phyloP scores from a whole-genome alignment of 352 stramenopile genomes.

The Lagenidium sp. region DNA sequence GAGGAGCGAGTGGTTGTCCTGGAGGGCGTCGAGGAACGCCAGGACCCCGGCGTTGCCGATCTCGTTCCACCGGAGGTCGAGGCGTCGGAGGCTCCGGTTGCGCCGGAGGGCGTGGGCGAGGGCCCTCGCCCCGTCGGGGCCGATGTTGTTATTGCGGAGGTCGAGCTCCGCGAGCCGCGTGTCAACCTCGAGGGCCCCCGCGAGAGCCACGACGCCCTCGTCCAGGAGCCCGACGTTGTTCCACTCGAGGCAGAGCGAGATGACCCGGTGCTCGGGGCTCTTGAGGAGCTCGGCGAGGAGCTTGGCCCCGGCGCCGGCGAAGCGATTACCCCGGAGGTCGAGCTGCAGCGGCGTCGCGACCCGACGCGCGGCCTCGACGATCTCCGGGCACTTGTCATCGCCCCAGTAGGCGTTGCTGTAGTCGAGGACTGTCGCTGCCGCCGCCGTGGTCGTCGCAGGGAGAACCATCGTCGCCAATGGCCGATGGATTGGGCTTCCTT shows the following conservation, averaged over 20 bases:
- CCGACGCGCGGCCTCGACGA: constrained; percentile 35
- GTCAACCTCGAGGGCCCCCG: constrained; percentile 51
- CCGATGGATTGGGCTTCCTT: too few relatives aligned
- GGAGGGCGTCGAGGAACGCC: constrained; percentile 61
- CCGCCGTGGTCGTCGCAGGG: too few relatives aligned
- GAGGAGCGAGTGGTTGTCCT: constrained; percentile 56
- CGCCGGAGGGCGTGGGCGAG: constrained; percentile 41
- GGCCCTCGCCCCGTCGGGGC: constrained; percentile 50
- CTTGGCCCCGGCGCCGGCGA: constrained; percentile 46
- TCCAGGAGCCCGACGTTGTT: constrained; percentile 79
- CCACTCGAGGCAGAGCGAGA: constrained; percentile 69
- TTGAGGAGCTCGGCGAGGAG: constrained; percentile 42
- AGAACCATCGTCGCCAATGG: too few relatives aligned
- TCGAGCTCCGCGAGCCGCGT: constrained; percentile 54
- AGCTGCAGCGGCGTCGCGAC: constrained; percentile 30
- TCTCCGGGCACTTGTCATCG: constrained; percentile 53
- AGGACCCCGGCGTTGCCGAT: constrained; percentile 62
- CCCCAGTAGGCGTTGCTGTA: constrained; percentile 68
- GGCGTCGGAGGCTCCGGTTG: constrained; percentile 56
- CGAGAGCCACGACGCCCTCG: constrained; percentile 56
- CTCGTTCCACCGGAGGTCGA: constrained; percentile 82
- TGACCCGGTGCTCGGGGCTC: constrained; percentile 36
- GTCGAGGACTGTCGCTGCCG: too few relatives aligned
- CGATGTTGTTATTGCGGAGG: constrained; percentile 82
- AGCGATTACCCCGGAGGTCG: constrained; percentile 70